Evolutionary conservation across 768 basidiomycete species (phyloP), one percentile per base, ranked within the genome.

Genomic region (Lactifluus pinguis): DNA sequence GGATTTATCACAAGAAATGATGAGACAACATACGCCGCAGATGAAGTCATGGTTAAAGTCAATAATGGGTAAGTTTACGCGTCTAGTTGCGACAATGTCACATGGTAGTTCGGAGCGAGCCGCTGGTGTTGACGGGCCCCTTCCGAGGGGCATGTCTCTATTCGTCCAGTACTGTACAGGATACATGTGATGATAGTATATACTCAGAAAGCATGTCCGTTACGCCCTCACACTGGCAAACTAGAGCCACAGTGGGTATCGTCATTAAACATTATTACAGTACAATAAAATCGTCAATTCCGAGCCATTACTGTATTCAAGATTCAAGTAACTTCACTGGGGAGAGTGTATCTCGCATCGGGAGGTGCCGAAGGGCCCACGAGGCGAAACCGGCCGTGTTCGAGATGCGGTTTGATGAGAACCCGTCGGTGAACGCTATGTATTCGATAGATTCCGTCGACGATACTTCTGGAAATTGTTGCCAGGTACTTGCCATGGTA

Each of bases 321-420:
- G 25, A 25, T 25, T 25, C 25, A 25, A 25, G 25, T 25, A 25
- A 25, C 25, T 25, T 25, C 25, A 25, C 11, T n/a, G 38, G 38
- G 29, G 15, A 32, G 2, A 48, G 2, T 3, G 25, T 6, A 14
- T 11, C 10, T 56, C 45, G 53, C 2, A 53, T 34, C 1, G 60
- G 52, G 29, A 57, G 11, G 6, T 10, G 50, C 5, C 53, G 51
- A 21, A 58, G 38, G 25, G 47, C 47, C 29, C 61, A 57, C 14
- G 61, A 45, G 14, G 56, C 45, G 15, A 57, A 29, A 17, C n/a
- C 53, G 19, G 56, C 52, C 38, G 61, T 34, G 29, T 8, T 62
- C 8, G 61, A 15, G 34, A 57, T n/a, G 7, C 56, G 56, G n/a
- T n/a, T n/a, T n/a, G 56, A 58, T 15, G 56, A n/a, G 19, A 62